phyloP scores from a whole-genome alignment of 2,329 filamentous ascomycete species.

The Sporothrix dimorphospora region DNA sequence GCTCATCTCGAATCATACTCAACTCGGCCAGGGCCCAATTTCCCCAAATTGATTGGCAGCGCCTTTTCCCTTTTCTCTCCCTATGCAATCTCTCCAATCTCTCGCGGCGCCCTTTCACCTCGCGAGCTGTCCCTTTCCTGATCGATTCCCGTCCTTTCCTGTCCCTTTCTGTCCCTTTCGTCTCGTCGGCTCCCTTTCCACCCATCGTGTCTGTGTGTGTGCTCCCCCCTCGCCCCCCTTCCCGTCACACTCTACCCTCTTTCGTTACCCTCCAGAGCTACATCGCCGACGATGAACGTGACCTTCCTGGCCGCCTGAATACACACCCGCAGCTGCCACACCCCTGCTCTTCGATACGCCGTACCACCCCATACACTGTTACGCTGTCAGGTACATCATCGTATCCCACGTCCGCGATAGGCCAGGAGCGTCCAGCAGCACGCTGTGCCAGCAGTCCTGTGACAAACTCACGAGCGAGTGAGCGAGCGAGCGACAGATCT shows the following conservation, averaged over 20 bases:
- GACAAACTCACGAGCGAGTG: neutral
- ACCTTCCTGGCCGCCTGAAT: conserved; percentile 24
- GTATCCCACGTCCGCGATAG: conserved; percentile 18
- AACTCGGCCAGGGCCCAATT: conserved; percentile 22
- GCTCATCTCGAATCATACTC: conserved; percentile 17
- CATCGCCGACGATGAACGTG: conserved; percentile 28
- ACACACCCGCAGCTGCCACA: neutral
- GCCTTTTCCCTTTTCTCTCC: conserved; percentile 19
- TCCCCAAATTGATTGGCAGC: conserved; percentile 30
- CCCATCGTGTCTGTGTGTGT: neutral
- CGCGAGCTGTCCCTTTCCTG: neutral
- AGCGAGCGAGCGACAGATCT: conserved; percentile 11
- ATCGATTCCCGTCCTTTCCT: neutral
- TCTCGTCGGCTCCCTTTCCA: neutral
- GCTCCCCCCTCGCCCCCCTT: neutral
- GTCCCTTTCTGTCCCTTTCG: conserved; percentile 1
- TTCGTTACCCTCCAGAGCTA: conserved; percentile 2
- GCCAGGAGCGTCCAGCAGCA: conserved; percentile 3
- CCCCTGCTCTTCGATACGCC: conserved; percentile 15
- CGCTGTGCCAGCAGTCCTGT: conserved; percentile 4
- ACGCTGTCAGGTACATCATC: conserved; percentile 15
- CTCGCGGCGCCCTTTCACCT: neutral
- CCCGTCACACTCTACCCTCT: neutral
- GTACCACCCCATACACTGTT: conserved; percentile 19
- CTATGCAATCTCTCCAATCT: conserved; percentile 6